Conservation (phyloP, 1,284 basidiomycete genomes). For the Exobasidium rhododendri region DNA sequence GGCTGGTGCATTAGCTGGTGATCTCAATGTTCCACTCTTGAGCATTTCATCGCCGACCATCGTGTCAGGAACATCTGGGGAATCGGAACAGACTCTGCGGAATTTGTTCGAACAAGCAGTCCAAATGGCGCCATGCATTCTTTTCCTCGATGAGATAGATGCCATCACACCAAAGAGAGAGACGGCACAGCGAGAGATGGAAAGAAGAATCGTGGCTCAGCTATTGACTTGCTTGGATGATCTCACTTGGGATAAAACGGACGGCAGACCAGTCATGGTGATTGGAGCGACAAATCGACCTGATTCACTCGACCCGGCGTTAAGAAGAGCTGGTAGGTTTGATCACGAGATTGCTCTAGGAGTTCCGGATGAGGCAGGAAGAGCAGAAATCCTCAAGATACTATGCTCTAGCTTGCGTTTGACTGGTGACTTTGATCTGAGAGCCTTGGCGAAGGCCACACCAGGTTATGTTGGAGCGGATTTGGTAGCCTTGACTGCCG, state of each 20-base stretch:
- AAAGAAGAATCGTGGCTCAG: conserved; percentile 91
- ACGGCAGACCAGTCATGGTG: conserved; percentile 71
- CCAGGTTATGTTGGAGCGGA: conserved; percentile 98
- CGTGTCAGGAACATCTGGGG: conserved; percentile 95
- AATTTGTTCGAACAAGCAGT: conserved; percentile 77
- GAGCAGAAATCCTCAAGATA: conserved; percentile 64
- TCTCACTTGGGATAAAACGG: conserved; percentile 77
- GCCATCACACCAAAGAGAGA: conserved; percentile 96
- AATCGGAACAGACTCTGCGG: conserved; percentile 89
- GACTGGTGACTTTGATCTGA: conserved; percentile 78
- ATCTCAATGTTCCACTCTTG: conserved; percentile 78
- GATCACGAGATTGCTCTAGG: conserved; percentile 98
- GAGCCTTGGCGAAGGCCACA: conserved; percentile 79
- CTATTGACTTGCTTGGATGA: conserved; percentile 97
- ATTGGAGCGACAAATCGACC: conserved; percentile 95
- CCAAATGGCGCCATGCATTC: conserved; percentile 48
- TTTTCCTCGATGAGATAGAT: conserved; percentile 79
- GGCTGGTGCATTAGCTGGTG: conserved; percentile 70
- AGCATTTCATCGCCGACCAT: conserved; percentile 89
- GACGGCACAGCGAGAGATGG: conserved; percentile 89
- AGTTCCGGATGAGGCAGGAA: conserved; percentile 75
- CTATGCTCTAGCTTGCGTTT: conserved; percentile 39
- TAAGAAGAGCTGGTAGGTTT: conserved; percentile 87
- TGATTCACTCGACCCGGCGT: conserved; percentile 86
- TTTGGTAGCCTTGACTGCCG: conserved; percentile 81